These are phyloP conservation scores for Tolypocladium endophyticum DNA, from an alignment of 2,329 filamentous ascomycete genomes.

Conservation along the genomic window DNA sequence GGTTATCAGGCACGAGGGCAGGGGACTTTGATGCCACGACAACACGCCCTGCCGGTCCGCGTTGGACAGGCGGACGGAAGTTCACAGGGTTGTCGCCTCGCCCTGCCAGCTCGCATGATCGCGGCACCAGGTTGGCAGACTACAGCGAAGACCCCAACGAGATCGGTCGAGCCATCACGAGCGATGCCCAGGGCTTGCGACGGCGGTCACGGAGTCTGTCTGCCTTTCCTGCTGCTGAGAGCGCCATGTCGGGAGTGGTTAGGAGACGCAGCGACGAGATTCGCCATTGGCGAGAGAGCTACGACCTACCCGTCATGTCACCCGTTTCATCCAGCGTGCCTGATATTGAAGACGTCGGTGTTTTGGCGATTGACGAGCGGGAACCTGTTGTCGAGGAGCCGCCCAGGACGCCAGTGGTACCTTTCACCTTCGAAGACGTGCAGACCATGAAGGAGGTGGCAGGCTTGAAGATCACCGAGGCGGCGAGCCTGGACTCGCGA, in stretches of 20 bases:
- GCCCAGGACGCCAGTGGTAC: constrained; percentile 31
- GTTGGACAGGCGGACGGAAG: constrained; percentile 24
- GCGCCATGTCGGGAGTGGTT: constrained; percentile 15
- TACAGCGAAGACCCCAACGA: constrained; percentile 35
- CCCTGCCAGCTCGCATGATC: constrained; percentile 49
- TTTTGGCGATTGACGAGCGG: constrained; percentile 18
- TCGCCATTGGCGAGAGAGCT: constrained; percentile 53
- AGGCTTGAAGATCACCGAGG: constrained; percentile 48
- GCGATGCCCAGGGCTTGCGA: constrained; percentile 36
- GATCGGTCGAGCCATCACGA: constrained; percentile 53
- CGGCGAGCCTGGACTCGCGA: constrained; percentile 41
- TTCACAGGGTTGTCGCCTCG: constrained; percentile 48
- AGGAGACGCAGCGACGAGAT: constrained; percentile 54
- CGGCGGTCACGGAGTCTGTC: constrained; percentile 51
- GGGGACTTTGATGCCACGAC: neutral
- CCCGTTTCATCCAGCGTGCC: constrained; percentile 37
- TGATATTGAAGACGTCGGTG: constrained; percentile 21
- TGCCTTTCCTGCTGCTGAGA: constrained; percentile 33
- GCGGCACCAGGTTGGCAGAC: constrained; percentile 27
- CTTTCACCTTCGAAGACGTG: constrained; percentile 44
- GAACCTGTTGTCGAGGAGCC: constrained; percentile 20
- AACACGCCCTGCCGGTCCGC: constrained; percentile 13
- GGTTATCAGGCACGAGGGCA: constrained; percentile 14
- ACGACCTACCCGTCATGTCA: constrained; percentile 39
- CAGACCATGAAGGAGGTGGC: constrained; percentile 33